Conservation (phyloP, 225 moss, liverwort and hornwort species). For the Neckera pumila region DNA sequence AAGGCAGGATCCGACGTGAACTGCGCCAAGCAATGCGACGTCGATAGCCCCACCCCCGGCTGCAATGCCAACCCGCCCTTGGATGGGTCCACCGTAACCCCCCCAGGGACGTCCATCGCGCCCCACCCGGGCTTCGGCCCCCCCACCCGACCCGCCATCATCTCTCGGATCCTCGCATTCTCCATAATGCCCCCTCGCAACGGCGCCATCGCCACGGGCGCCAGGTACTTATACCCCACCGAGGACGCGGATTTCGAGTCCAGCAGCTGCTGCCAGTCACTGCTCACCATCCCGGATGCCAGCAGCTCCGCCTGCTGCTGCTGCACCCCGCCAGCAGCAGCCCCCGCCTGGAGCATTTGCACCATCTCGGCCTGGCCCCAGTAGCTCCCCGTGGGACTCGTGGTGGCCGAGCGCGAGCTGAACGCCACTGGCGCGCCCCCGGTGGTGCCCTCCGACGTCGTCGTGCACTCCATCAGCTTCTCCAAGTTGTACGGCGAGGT, state of each 20-base stretch:
- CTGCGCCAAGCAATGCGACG: slow-evolving; percentile 49
- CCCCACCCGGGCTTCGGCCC: slow-evolving; percentile 12
- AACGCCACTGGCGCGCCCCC: neutral
- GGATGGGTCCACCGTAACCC: slow-evolving; percentile 57
- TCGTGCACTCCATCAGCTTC: slow-evolving; percentile 10
- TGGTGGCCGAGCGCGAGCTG: slow-evolving; percentile 8
- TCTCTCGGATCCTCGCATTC: slow-evolving; percentile 27
- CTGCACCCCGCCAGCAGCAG: neutral
- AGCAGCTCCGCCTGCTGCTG: slow-evolving; percentile 3
- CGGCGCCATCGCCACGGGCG: slow-evolving; percentile 11
- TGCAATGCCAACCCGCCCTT: slow-evolving; percentile 68
- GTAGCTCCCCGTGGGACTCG: slow-evolving; percentile 11
- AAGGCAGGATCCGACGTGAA: slow-evolving; percentile 75
- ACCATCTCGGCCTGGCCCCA: slow-evolving; percentile 8
- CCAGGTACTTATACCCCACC: neutral
- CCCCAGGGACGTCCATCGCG: neutral
- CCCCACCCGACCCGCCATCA: slow-evolving; percentile 7
- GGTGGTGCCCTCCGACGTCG: neutral
- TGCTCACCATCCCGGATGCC: slow-evolving; percentile 9
- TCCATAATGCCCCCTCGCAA: slow-evolving; percentile 19
- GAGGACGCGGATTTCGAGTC: slow-evolving; percentile 2
- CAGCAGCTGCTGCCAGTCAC: slow-evolving; percentile 31
- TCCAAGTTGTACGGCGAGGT: slow-evolving; percentile 12
- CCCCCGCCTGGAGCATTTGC: slow-evolving; percentile 2
- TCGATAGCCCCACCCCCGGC: slow-evolving; percentile 32